These are phyloP conservation scores for Cadophora sp. DNA, from an alignment of 2,329 filamentous ascomycete genomes.

Conservation along the genomic window DNA sequence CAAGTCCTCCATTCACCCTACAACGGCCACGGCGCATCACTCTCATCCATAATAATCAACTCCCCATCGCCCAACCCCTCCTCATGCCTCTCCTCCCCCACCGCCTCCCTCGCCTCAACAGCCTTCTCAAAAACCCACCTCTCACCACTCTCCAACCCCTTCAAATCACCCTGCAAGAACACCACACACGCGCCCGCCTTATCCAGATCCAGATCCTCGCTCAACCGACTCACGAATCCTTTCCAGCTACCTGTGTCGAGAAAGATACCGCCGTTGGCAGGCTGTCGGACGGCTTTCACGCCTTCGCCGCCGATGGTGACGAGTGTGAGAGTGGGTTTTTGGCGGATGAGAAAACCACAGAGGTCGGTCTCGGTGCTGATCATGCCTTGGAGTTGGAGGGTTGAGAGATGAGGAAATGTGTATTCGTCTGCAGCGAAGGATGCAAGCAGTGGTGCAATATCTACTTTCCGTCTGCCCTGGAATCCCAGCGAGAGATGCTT, in stretches of 20 bases:
- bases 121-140: conserved; percentile 27
- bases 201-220: conserved; percentile 48
- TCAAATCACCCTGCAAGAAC: conserved; percentile 50
- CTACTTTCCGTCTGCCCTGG: conserved; percentile 30
- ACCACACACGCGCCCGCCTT: conserved; percentile 44
- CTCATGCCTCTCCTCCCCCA: background rate
- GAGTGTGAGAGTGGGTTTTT: conserved; percentile 48
- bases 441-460: conserved; percentile 30
- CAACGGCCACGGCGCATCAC: background rate
- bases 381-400: conserved; percentile 47
- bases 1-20: background rate
- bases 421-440: conserved; percentile 40
- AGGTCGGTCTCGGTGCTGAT: conserved; percentile 53
- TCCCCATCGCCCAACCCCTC: background rate
- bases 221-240: conserved; percentile 51
- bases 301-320: conserved; percentile 55
- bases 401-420: conserved; percentile 29
- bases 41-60: background rate
- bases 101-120: background rate
- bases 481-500: conserved; percentile 31
- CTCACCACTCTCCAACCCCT: conserved; percentile 29
- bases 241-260: conserved; percentile 53
- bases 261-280: conserved; percentile 52
- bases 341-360: conserved; percentile 50
- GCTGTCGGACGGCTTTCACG: conserved; percentile 48